Conservation (phyloP, 31 red algal genomes). For the Endocladia muricata region DNA sequence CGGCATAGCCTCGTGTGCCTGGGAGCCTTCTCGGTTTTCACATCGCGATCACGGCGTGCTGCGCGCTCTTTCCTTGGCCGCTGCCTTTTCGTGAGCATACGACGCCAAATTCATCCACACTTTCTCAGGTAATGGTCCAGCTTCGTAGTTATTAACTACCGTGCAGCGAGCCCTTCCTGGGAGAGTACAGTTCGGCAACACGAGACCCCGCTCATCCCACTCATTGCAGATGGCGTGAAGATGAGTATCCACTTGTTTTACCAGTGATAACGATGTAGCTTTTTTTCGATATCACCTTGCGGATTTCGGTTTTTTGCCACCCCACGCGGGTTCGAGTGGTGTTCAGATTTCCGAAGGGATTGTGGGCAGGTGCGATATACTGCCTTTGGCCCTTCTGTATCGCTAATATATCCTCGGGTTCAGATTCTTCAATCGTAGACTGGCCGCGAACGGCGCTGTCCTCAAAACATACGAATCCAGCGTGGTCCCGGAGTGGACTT, state of each 20-base stretch:
- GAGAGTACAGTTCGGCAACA: constrained; percentile 5
- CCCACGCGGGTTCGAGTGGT: background rate
- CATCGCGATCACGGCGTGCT: background rate
- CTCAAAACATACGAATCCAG: too few species aligned
- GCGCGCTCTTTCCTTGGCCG: background rate
- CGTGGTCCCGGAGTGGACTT: too few species aligned
- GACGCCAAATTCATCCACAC: background rate
- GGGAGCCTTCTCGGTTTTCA: background rate
- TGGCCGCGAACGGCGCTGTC: too few species aligned
- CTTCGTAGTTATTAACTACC: too few species aligned
- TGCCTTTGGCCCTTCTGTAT: background rate
- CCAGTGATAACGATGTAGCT: background rate
- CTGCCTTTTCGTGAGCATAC: too few species aligned
- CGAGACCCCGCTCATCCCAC: background rate
- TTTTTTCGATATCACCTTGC: background rate
- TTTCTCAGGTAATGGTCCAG: background rate
- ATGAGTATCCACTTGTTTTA: background rate
- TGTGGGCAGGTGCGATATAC: background rate
- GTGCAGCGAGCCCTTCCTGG: background rate
- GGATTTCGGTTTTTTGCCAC: background rate
- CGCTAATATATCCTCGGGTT: background rate
- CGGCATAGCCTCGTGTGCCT: background rate
- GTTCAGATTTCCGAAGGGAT: background rate
- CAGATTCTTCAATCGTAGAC: too few species aligned
- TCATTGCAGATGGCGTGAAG: background rate